Evolutionary conservation across 2,329 filamentous ascomycete genomes (phyloP).

Genomic region (Xylariomycetidae sp.): DNA sequence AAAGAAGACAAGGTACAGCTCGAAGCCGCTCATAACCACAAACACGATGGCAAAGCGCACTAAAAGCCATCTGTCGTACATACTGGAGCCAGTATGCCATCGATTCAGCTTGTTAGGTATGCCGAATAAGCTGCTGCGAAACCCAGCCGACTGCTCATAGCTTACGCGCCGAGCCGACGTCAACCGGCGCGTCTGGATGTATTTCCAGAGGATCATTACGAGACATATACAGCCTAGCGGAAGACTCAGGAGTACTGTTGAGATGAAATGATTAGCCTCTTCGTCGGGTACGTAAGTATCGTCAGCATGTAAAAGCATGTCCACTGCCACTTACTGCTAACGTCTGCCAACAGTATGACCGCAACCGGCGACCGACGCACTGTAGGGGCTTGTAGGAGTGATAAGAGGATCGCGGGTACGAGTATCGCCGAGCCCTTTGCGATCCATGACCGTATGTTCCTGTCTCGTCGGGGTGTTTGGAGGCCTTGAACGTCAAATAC

Average conservation of each 20-base stretch:
- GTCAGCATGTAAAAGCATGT: too few species aligned
- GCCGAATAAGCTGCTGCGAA: constrained; percentile 9
- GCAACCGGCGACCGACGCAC: constrained; percentile 1
- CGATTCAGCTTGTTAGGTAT: constrained; percentile 4
- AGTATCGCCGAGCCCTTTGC: too few species aligned
- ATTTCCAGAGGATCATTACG: constrained; percentile 23
- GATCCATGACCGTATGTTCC: too few species aligned
- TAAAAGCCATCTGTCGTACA: constrained; percentile 31
- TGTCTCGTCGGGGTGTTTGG: too few species aligned
- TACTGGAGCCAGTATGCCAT: constrained; percentile 17
- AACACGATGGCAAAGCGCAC: constrained; percentile 31
- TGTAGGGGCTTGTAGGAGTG: neutral
- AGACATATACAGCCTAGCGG: too few species aligned
- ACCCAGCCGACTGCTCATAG: too few species aligned
- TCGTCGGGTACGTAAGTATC: too few species aligned
- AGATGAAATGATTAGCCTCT: too few species aligned
- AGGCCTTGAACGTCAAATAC: too few species aligned
- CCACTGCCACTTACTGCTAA: constrained; percentile 1
- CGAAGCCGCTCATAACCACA: constrained; percentile 18
- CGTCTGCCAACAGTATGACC: constrained; percentile 1
- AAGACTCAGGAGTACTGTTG: too few species aligned
- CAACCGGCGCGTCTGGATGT: constrained; percentile 15
- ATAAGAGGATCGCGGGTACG: constrained; percentile 1
- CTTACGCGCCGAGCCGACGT: too few species aligned
- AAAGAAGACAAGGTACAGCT: constrained; percentile 1